Evolutionary conservation across 257 asterid species (phyloP).

Genomic region (Solanum corneliomulleri): DNA sequence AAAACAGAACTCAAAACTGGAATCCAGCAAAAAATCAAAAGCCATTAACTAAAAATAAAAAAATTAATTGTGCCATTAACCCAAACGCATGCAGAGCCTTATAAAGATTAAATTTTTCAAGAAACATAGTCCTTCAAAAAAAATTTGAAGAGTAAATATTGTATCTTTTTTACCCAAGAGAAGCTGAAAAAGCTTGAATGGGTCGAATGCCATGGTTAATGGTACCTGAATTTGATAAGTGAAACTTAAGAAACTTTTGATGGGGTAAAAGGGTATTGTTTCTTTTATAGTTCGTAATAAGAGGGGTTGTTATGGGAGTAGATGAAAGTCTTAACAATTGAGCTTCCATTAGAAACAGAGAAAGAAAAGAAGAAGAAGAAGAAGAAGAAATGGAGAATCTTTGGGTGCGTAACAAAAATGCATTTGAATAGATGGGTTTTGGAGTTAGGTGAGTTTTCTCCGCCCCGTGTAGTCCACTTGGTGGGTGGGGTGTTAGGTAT

Average conservation of each 20-base stretch:
- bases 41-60: neutral
- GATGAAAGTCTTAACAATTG: slow-evolving; percentile 30
- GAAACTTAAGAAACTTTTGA: slow-evolving; percentile 5
- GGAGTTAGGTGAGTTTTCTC: neutral
- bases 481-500: neutral
- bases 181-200: slow-evolving; percentile 31
- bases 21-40: neutral
- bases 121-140: neutral
- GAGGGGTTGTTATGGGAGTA: slow-evolving; percentile 7
- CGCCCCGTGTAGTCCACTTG: neutral
- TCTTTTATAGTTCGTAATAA: slow-evolving; percentile 8
- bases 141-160: neutral
- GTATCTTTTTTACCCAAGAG: slow-evolving; percentile 29
- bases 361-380: neutral
- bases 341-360: slow-evolving; percentile 34
- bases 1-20: neutral
- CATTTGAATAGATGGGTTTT: neutral
- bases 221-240: slow-evolving; percentile 9
- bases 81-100: neutral
- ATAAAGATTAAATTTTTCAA: neutral
- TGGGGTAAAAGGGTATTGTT: neutral
- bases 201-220: slow-evolving; percentile 15
- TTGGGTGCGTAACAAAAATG: neutral
- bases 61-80: neutral
- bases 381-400: neutral